These are phyloP conservation scores for Tausonia pullulans DNA, from an alignment of 1,284 basidiomycete species.

Conservation along the genomic window DNA sequence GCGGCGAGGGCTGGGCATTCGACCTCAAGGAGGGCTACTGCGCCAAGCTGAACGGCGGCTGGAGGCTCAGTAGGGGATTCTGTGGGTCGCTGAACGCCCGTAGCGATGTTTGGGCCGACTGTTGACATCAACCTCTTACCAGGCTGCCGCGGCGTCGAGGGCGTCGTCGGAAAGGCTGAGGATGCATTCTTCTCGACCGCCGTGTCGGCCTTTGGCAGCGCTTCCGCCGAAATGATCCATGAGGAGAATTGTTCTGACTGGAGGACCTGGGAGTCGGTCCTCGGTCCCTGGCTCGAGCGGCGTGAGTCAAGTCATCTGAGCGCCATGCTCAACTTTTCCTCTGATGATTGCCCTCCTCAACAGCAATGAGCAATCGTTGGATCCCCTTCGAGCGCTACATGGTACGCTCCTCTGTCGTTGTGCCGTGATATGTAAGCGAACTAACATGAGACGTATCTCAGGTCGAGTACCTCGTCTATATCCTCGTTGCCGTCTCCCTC, in stretches of 20 bases:
- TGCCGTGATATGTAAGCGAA: neutral
- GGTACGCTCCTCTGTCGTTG: neutral
- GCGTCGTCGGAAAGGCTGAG: neutral
- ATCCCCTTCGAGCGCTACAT: constrained; percentile 9
- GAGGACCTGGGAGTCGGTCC: constrained; percentile 55
- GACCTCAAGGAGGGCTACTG: constrained; percentile 91
- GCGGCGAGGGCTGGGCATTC: constrained; percentile 82
- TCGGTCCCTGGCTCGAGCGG: constrained; percentile 21
- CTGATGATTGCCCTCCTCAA: no score
- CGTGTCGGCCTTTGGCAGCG: neutral
- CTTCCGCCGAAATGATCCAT: constrained; percentile 15
- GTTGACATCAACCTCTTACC: neutral
- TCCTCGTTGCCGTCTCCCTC: constrained; percentile 61
- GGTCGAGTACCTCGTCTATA: constrained; percentile 61
- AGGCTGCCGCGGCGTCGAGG: constrained; percentile 10
- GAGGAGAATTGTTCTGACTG: constrained; percentile 54
- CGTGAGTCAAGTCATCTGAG: neutral
- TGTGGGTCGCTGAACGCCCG: neutral
- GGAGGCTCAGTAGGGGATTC: constrained; percentile 5
- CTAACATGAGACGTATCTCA: neutral
- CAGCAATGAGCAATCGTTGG: neutral
- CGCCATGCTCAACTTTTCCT: neutral
- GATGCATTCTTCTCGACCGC: neutral
- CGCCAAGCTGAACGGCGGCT: constrained; percentile 28
- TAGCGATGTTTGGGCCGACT: no score